These are phyloP conservation scores for Sugiyamaella novakii DNA, from an alignment of 1,139 yeast genomes.

Conservation along the genomic window DNA sequence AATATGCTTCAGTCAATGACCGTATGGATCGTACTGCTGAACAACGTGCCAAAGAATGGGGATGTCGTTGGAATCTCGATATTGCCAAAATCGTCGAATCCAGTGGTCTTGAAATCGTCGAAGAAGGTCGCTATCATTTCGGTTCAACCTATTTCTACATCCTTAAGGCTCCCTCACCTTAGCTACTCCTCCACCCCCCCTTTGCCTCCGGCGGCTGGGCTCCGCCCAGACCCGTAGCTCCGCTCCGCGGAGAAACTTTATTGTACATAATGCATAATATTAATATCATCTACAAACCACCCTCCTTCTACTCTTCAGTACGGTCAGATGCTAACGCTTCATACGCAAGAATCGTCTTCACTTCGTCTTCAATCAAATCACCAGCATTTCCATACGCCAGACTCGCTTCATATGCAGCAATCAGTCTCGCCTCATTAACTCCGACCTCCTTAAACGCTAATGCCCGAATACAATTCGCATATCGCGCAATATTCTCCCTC, in stretches of 20 bases:
- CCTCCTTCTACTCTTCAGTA: constrained; percentile 8
- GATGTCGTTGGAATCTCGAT: constrained; percentile 96
- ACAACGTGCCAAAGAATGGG: constrained; percentile 87
- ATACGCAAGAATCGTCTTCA: constrained; percentile 70
- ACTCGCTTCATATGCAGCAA: constrained; percentile 87
- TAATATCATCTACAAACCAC: neutral
- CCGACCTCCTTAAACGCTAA: constrained; percentile 82
- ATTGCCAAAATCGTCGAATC: constrained; percentile 82
- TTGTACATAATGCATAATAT: neutral
- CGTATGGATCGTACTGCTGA: constrained; percentile 83
- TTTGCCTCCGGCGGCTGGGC: neutral
- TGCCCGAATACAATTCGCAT: constrained; percentile 80
- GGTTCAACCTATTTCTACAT: constrained; percentile 70
- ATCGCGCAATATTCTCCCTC: constrained; percentile 77
- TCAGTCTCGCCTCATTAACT: constrained; percentile 76
- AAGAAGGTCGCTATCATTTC: constrained; percentile 76
- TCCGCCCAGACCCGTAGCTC: neutral
- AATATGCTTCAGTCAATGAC: constrained; percentile 73
- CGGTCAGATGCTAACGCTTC: constrained; percentile 57
- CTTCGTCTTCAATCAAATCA: constrained; percentile 69
- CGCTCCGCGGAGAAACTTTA: neutral
- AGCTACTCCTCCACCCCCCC: neutral
- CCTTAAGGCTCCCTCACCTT: constrained; percentile 1
- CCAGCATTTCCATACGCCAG: constrained; percentile 75
- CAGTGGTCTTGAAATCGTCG: constrained; percentile 81